Evolutionary conservation across 257 asterid genomes (phyloP).

Genomic region (Solanum chilense): DNA sequence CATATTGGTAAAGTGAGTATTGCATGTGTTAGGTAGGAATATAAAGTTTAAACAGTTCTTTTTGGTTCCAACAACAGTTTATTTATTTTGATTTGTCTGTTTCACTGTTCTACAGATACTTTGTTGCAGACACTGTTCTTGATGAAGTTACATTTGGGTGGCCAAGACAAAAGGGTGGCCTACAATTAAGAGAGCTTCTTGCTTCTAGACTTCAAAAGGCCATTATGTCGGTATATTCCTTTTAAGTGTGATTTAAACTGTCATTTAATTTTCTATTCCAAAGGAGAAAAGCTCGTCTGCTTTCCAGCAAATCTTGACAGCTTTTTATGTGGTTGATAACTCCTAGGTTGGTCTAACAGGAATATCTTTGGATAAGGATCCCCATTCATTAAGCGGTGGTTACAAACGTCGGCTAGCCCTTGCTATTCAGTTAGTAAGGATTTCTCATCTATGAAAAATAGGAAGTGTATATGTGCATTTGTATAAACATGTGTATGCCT

Average conservation of each 20-base stretch:
- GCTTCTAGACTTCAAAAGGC: slow-evolving; percentile 79
- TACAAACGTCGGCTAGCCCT: slow-evolving; percentile 93
- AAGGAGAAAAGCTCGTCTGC: neutral
- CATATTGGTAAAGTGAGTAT: neutral
- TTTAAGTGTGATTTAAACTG: neutral
- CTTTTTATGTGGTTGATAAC: neutral
- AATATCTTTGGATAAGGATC: slow-evolving; percentile 67
- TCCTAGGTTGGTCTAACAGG: slow-evolving; percentile 67
- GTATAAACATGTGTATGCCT: neutral
- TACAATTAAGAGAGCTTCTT: slow-evolving; percentile 72
- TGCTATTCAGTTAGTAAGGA: slow-evolving; percentile 78
- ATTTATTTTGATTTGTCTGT: slow-evolving; percentile 2
- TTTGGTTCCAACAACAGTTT: neutral
- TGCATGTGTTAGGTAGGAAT: neutral
- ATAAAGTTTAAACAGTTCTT: neutral
- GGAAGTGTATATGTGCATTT: neutral
- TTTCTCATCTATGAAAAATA: slow-evolving; percentile 7
- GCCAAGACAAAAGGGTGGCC: slow-evolving; percentile 79
- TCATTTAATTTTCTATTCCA: neutral
- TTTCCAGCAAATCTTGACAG: neutral
- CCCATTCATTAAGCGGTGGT: slow-evolving; percentile 89
- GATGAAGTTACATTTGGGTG: slow-evolving; percentile 93
- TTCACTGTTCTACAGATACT: slow-evolving; percentile 38
- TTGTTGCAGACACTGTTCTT: slow-evolving; percentile 82
- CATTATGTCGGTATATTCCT: slow-evolving; percentile 53